A percentile compares a stretch with the other conserved stretches of the same genome.
These are phyloP conservation scores for Lumnitzera racemosa DNA, from an alignment of 345 rosid species.

Conservation along the genomic window DNA sequence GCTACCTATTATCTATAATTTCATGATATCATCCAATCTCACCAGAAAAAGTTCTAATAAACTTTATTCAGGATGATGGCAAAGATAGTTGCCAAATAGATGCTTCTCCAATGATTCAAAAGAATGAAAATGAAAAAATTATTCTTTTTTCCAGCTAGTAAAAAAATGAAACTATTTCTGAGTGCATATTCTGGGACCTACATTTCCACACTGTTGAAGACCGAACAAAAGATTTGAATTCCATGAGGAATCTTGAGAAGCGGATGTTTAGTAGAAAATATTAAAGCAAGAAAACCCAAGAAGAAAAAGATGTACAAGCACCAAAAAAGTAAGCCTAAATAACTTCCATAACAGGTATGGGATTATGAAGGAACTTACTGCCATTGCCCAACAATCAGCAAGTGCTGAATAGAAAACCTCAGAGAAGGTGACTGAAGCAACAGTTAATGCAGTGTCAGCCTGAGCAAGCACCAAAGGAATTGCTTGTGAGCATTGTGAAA, in stretches of 20 bases:
- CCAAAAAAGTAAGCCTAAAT: background rate
- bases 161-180: no score
- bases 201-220: no score
- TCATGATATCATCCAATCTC: background rate
- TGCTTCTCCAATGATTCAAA: no score
- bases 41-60: background rate
- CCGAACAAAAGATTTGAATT: no score
- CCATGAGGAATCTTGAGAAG: no score
- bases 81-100: no score
- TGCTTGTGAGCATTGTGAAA: background rate
- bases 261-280: no score
- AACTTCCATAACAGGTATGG: background rate
- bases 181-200: no score
- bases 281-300: no score
- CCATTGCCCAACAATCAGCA: conserved; percentile 54
- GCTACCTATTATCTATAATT: no score
- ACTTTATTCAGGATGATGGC: background rate
- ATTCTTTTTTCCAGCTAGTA: no score
- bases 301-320: background rate
- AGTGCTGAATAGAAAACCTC: conserved; percentile 51
- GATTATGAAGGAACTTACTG: conserved; percentile 33
- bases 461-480: conserved; percentile 11
- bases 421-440: conserved; percentile 66
- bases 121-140: no score
- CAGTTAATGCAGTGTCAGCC: conserved; percentile 58